Evolutionary conservation across 2,329 filamentous ascomycete species (phyloP).

Genomic region (Dothiorella sarmentorum): DNA sequence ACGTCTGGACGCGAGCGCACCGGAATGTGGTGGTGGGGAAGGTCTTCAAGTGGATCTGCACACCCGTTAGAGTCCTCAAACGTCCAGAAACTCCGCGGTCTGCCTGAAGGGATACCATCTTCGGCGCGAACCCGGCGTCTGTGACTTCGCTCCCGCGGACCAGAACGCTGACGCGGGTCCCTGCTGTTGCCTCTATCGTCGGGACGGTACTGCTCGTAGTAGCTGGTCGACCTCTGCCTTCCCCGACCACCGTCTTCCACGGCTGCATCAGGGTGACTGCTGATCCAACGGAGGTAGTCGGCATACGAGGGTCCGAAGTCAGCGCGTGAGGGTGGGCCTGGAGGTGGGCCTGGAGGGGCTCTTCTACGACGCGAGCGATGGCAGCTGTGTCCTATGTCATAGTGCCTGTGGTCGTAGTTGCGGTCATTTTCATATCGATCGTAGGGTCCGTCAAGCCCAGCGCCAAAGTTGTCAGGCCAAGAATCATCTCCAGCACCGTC

Average conservation of each 20-base stretch:
- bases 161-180: background rate
- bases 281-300: background rate
- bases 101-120: background rate
- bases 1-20: too few relatives aligned
- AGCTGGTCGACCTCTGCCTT: background rate
- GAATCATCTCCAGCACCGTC: background rate
- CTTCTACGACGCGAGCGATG: background rate
- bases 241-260: background rate
- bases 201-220: conserved; percentile 2
- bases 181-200: background rate
- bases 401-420: background rate
- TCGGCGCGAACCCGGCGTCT: background rate
- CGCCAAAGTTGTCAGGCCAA: background rate
- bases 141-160: background rate
- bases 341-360: background rate
- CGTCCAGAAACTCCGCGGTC: background rate
- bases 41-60: background rate
- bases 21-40: background rate
- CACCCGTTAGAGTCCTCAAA: background rate
- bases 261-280: background rate
- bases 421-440: background rate
- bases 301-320: background rate
- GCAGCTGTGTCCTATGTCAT: background rate
- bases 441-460: background rate
- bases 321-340: background rate